Conservation (phyloP, 345 rosid species). For the Streptanthus diversifolius region DNA sequence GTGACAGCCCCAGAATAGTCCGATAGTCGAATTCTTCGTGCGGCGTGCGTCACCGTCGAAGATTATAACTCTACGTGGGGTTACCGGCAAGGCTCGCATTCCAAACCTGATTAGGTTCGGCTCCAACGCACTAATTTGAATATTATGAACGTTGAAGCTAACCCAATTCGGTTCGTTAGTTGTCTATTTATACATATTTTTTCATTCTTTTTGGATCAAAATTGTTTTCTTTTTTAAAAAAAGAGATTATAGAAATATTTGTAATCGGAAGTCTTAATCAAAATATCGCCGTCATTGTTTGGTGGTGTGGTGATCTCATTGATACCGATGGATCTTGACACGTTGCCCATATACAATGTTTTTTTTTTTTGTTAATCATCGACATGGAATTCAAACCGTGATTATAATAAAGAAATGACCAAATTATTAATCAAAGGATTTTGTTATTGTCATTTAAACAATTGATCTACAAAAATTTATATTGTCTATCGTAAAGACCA, state of each 20-base stretch:
- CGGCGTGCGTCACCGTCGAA: constrained; percentile 39
- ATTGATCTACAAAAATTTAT: background rate
- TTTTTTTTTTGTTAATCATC: constrained; percentile 1
- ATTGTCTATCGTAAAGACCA: background rate
- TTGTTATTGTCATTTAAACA: background rate
- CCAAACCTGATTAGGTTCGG: constrained; percentile 38
- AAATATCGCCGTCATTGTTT: constrained; percentile 25
- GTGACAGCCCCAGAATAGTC: constrained; percentile 16
- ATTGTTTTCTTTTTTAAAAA: background rate
- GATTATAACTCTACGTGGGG: constrained; percentile 53
- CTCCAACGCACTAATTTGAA: constrained; percentile 46
- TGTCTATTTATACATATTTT: background rate
- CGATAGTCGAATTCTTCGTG: constrained; percentile 7
- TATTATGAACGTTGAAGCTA: constrained; percentile 48
- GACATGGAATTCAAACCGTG: constrained; percentile 6
- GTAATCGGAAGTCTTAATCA: constrained; percentile 6
- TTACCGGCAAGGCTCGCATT: constrained; percentile 6
- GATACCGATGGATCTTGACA: constrained; percentile 24
- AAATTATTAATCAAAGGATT: background rate
- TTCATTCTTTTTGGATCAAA: background rate
- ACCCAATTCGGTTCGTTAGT: constrained; percentile 5
- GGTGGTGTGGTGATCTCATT: constrained; percentile 28
- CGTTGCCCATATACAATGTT: constrained; percentile 26
- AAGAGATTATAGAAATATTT: background rate
- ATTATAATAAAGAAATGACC: background rate